Evolutionary conservation across 108 stramenopile genomes (phyloP), one percentile per base, ranked within the genome.

Genomic region (Skeletonema costatum): DNA sequence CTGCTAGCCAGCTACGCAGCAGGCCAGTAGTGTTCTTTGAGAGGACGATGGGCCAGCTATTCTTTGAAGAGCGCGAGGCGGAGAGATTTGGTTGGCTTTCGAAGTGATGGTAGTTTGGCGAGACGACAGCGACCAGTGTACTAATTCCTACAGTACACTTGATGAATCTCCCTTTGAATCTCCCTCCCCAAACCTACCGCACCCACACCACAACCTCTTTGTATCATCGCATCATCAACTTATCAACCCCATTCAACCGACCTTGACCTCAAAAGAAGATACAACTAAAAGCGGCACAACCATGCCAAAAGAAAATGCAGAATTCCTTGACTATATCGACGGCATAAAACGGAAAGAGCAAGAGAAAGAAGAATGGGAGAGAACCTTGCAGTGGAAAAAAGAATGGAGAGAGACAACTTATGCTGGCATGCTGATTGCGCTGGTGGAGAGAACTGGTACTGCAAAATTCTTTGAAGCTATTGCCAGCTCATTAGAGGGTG

Each of bases 391-490:
- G 32, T 58, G 17, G 9, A 32, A 39, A 21, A 10, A 71, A 60
- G 59, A 71, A 71, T 71, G 70, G 70, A 58, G 70, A 39, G 38
- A 71, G 19, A 38, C 56, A 3, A 71, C 70, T 2, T 71, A 58
- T 35, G 70, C 70, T 14, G 70, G 70, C 16, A 51, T 33, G 29
- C 17, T 60, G 1, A 60, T 71, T 19, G 70, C 38, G 5, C 2
- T 38, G 1, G 70, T 71, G 17, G 70, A 71, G 36, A 59, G 38
- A 30, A 42, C 39, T n/a, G 70, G 60, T 5, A 19, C 59, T 17
- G 33, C 70, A 2, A 2, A 6, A 3, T 71, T 71, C 39, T 71
- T 71, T 41, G 56, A 35, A 13, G 58, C 70, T 44, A 42, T 71
- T 59, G 70, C 35, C 12, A 60, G 60, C 30, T 60, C 70, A 21